These are phyloP conservation scores for Lotus japonicus DNA, from an alignment of 306 rosid genomes.

Conservation along the genomic window DNA sequence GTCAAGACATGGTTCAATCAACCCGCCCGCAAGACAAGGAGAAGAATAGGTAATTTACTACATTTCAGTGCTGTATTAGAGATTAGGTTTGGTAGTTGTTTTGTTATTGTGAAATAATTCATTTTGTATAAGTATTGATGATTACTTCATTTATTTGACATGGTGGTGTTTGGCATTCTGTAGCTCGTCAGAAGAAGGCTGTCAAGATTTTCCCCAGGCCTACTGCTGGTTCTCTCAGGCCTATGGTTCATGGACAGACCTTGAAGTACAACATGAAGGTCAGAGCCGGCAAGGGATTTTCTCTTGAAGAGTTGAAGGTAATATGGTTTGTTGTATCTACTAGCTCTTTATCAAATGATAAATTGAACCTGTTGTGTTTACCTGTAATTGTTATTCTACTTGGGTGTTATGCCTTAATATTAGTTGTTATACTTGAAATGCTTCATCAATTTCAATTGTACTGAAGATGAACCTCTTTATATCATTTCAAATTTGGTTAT, in stretches of 20 bases:
- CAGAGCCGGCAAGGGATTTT: constrained; percentile 52
- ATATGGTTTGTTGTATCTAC: not conserved
- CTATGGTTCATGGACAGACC: constrained; percentile 15
- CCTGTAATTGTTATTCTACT: not conserved
- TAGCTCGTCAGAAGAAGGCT: constrained; percentile 62
- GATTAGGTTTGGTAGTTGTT: not conserved
- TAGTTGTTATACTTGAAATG: not conserved
- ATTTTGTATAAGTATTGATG: not conserved
- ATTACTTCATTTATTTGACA: not conserved
- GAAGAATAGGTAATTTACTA: constrained; percentile 38
- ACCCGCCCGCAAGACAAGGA: constrained; percentile 54
- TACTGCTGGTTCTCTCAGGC: constrained; percentile 53
- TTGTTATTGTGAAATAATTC: too few species aligned
- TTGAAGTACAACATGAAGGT: constrained; percentile 62
- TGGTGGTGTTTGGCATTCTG: not conserved
- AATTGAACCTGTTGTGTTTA: not conserved
- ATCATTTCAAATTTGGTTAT: not conserved
- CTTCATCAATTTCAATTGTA: too few species aligned
- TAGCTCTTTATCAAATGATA: not conserved
- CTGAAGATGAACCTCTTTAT: too few species aligned
- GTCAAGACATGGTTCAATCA: constrained; percentile 67
- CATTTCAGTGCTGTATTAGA: not conserved
- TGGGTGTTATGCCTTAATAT: not conserved
- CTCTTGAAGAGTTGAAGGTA: constrained; percentile 57
- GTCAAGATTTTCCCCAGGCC: constrained; percentile 59